A percentile compares a stretch with the other conserved stretches of the same genome.
These are phyloP conservation scores for Gracilaria gracilis DNA, from an alignment of 23 red algal species.

Conservation along the genomic window DNA sequence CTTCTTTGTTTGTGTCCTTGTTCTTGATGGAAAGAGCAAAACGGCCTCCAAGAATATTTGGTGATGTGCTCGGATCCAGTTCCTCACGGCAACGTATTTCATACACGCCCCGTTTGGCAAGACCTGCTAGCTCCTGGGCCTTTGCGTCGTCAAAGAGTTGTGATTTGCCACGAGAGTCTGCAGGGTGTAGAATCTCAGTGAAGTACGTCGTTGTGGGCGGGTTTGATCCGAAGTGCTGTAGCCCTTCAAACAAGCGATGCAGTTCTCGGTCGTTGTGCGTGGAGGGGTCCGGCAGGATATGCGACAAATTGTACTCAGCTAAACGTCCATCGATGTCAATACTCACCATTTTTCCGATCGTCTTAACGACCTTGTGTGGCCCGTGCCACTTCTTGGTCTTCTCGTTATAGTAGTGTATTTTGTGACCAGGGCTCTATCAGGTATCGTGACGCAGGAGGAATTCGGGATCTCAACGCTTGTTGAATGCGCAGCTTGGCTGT, in stretches of 20 bases:
- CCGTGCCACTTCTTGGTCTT: background rate
- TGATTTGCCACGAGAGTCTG: background rate
- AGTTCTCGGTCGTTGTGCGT: background rate
- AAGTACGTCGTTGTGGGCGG: background rate
- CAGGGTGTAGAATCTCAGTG: constrained; percentile 21
- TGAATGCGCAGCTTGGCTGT: background rate
- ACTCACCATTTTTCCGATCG: background rate
- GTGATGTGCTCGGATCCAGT: background rate
- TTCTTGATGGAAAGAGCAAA: constrained; percentile 5
- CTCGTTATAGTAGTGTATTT: background rate
- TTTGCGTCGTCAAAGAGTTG: constrained; percentile 17
- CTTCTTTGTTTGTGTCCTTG: constrained; percentile 25
- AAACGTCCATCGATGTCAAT: background rate
- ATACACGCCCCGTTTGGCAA: background rate
- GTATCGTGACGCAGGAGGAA: background rate
- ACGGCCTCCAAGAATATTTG: constrained; percentile 6
- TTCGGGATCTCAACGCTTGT: background rate
- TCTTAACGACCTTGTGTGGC: background rate
- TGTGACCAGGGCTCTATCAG: background rate
- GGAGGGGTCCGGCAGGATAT: background rate
- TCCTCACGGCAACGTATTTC: constrained; percentile 1
- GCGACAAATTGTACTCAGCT: background rate
- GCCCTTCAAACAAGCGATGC: background rate
- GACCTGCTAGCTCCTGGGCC: background rate
- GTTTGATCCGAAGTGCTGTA: background rate